Evolutionary conservation across 2,329 filamentous ascomycete genomes (phyloP).

Genomic region (Microdochium bolleyi): DNA sequence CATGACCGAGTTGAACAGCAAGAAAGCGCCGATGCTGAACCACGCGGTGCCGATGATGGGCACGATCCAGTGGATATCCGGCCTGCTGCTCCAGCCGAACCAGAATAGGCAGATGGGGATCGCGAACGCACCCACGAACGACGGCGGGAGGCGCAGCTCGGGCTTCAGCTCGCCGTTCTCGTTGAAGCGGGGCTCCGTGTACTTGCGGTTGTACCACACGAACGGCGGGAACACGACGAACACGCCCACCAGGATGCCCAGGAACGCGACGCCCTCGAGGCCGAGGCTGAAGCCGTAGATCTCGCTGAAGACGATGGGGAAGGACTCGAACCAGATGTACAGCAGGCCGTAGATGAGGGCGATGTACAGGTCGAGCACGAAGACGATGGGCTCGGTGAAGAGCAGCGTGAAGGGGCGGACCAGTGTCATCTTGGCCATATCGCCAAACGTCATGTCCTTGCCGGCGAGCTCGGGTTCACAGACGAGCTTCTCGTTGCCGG

Average conservation of each 20-base stretch:
- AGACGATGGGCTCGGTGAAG: conserved; percentile 44
- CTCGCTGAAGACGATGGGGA: conserved; percentile 41
- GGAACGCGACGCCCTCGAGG: conserved; percentile 37
- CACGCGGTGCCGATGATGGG: conserved; percentile 41
- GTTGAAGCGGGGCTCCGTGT: conserved; percentile 53
- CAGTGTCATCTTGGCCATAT: conserved; percentile 37
- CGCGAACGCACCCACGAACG: conserved; percentile 46
- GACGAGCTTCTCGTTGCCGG: conserved; percentile 27
- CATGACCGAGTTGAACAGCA: conserved; percentile 15
- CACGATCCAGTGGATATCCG: conserved; percentile 46
- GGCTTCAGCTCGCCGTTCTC: conserved; percentile 51
- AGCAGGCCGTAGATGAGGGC: conserved; percentile 40
- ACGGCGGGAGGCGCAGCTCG: conserved; percentile 57
- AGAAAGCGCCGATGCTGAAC: conserved; percentile 24
- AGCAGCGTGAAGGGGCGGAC: conserved; percentile 12
- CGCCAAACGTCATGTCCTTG: conserved; percentile 32
- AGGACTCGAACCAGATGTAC: conserved; percentile 45
- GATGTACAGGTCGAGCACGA: conserved; percentile 40
- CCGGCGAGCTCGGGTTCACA: conserved; percentile 45
- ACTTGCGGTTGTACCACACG: conserved; percentile 56
- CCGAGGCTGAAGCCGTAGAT: conserved; percentile 42
- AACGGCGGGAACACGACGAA: conserved; percentile 44
- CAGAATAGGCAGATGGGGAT: conserved; percentile 46
- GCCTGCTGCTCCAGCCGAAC: conserved; percentile 49
- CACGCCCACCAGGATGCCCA: conserved; percentile 36